Base-by-base conservation (phyloP, 2,329 filamentous ascomycete genomes). In the Helotiales sp. region DNA sequence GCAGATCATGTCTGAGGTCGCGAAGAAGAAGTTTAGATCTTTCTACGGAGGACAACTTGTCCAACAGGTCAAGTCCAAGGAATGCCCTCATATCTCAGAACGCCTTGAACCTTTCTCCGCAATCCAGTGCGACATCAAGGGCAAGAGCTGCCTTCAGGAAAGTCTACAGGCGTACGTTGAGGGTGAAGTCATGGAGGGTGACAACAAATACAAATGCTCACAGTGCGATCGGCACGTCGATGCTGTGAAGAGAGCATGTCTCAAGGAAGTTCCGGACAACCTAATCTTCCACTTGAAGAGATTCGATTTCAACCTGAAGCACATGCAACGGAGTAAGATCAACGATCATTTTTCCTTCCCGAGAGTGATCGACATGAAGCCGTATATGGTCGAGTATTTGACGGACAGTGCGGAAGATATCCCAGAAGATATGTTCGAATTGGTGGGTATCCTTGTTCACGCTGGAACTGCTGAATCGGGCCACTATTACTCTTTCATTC, bases 181-280 rank as follows among this genome's bases (percentile, higher is more conserved):
- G 70, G 95, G 95, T 3, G 95, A 99, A 74, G 86, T 95, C 33
- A 93, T 99, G 89, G 91, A 96, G 78, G 95, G 96, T 64, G 92
- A 96, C 68, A 98, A 99, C 77, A 97, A 96, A 75, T 99, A 98
- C 78, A 96, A 96, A 64, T 99, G 95, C 75, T 93, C 92, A 29
- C 89, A 85, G 4, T 99, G 95, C 71, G 90, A 91, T 61, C 84
- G 85, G 10, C 89, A 95, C 67, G 95, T 99, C 15, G 89, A 97
- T 73, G 95, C 95, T 19, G 91, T 98, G 64, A 97, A 96, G 73
- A 84, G 91, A 67, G 90, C 93, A 12, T 98, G 93, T 67, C 77
- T 98, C 57, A 96, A 97, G 71, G 89, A 96, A 60, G 85, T 97
- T 6, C 93, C 95, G 0, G 89, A 99, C 73, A 93, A 96, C 69